Evolutionary conservation across 148 eudicot species (phyloP), one percentile per base, ranked within the genome.

Genomic region (Diospyros kaki): DNA sequence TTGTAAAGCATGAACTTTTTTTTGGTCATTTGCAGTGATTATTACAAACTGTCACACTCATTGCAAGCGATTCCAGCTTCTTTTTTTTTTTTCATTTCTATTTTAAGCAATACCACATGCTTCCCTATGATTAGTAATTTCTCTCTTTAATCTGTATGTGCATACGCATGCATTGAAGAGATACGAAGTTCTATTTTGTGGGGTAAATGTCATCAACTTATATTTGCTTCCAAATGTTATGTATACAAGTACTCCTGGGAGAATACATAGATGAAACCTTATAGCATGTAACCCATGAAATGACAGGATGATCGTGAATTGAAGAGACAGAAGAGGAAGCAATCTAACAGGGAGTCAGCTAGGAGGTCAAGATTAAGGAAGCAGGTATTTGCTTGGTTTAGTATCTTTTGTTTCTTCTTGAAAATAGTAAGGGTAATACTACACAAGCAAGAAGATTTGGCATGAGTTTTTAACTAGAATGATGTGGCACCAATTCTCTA

Each of bases 331-430:
- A 96, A 93, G 84, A 87, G 98, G 79, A 96, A 93, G 84, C 97
- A 91, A 81, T 93, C 98, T 61, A 96, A 93, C 75, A 79, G 99
- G 81, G 99, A 96, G 82, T 96, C 99, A 53, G 99, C 99, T 68
- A 90, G 97, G 83, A 87, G 97, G 76, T 96, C 99, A 75, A 86
- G 99, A 81, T 78, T 91, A 72, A 97, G 99, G 46, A 96, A 91
- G 83, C 99, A 96, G 99, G 99, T 93, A 82, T 42, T 6, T 9
- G 59, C n/a, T 5, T 61, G 3, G 43, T n/a, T 43, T 18, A 15
- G 38, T 15, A 50, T 42, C 68, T 50, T 28, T 28, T 28, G 28
- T 28, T 28, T 28, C 28, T 28, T 28, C 28, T 28, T 28, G 28
- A 28, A 28, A 28, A 28, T 28, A 28, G 28, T 28, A 28, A 28